These are phyloP conservation scores for Jaltomata sinuosa DNA, from an alignment of 257 asterid species.

Conservation along the genomic window DNA sequence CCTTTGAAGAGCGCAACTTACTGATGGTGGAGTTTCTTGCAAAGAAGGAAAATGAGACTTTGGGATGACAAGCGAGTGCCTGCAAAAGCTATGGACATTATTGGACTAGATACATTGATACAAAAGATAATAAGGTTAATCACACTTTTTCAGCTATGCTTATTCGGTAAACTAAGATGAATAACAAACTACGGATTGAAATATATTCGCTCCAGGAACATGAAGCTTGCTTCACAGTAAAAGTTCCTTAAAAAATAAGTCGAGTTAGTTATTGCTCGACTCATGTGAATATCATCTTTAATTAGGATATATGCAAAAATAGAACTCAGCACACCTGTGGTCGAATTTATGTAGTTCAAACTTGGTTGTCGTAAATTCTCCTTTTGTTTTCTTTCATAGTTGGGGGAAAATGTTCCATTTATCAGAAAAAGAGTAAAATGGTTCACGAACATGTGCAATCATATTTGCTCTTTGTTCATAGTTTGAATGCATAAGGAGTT, in stretches of 20 bases:
- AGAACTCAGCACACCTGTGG: neutral
- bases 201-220: neutral
- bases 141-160: neutral
- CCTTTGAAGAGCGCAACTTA: conserved; percentile 26
- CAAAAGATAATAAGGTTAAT: neutral
- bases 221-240: neutral
- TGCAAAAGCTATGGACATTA: conserved; percentile 10
- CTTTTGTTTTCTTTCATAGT: neutral
- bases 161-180: neutral
- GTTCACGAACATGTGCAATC: neutral
- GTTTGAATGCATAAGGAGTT: neutral
- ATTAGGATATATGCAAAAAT: neutral
- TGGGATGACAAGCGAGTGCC: conserved; percentile 92
- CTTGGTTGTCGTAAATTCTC: neutral
- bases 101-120: conserved; percentile 1
- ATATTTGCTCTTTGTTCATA: neutral
- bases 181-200: neutral
- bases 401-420: neutral
- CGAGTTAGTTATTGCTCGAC: neutral
- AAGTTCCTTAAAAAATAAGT: neutral
- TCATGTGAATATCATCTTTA: neutral
- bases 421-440: neutral
- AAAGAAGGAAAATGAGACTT: conserved; percentile 76
- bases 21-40: conserved; percentile 83
- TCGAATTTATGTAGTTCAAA: neutral